phyloP scores from a whole-genome alignment of 2,329 filamentous ascomycete species.

The Drechslera avenae region DNA sequence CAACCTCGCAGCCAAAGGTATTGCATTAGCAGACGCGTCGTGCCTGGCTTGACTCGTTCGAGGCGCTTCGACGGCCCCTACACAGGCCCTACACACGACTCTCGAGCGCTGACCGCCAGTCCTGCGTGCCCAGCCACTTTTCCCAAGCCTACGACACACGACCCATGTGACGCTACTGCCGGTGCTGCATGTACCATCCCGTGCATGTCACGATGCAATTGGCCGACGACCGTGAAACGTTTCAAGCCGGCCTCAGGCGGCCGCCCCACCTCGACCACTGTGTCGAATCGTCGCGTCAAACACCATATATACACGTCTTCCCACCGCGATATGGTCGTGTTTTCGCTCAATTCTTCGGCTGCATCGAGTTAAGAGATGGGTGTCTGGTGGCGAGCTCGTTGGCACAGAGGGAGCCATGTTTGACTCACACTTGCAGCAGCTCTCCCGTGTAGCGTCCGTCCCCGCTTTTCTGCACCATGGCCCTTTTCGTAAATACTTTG shows the following conservation, averaged over 20 bases:
- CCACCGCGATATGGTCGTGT: slow-evolving; percentile 51
- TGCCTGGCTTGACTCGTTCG: slow-evolving; percentile 10
- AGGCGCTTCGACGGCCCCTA: neutral
- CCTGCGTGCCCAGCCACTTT: slow-evolving; percentile 35
- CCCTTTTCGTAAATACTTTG: slow-evolving; percentile 36
- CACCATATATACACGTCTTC: slow-evolving; percentile 46
- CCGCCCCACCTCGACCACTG: slow-evolving; percentile 28
- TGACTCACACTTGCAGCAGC: slow-evolving; percentile 53
- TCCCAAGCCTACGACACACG: slow-evolving; percentile 26
- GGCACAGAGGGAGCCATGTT: slow-evolving; percentile 25
- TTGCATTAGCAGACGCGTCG: slow-evolving; percentile 13
- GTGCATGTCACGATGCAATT: slow-evolving; percentile 23
- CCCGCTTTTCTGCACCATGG: slow-evolving; percentile 20
- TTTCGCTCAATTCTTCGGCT: slow-evolving; percentile 43
- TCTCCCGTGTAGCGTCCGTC: slow-evolving; percentile 37
- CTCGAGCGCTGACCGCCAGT: slow-evolving; percentile 34
- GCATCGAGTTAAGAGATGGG: slow-evolving; percentile 31
- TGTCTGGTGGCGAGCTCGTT: slow-evolving; percentile 18
- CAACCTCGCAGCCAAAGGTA: slow-evolving; percentile 10
- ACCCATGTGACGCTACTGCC: slow-evolving; percentile 35
- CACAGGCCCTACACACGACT: slow-evolving; percentile 22
- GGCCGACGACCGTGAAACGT: slow-evolving; percentile 34
- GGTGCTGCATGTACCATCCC: slow-evolving; percentile 27
- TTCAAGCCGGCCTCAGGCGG: slow-evolving; percentile 40
- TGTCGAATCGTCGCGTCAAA: slow-evolving; percentile 49